These are phyloP conservation scores for Dissophora ornata DNA, from an alignment of 192 early-diverging fungal species.

Conservation along the genomic window DNA sequence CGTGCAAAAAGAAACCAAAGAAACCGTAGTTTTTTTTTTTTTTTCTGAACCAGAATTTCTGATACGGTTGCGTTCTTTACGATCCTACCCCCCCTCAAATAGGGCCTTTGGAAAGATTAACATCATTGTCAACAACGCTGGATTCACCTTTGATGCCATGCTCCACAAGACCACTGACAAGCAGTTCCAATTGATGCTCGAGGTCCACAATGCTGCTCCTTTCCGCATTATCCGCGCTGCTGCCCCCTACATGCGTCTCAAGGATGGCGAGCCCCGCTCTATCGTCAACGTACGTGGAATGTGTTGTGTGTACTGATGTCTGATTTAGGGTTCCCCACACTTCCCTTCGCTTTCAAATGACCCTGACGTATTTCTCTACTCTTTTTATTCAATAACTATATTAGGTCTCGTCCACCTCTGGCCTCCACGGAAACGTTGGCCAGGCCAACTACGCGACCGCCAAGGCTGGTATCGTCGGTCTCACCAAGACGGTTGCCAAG, in stretches of 20 bases:
- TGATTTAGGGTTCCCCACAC: too few relatives aligned
- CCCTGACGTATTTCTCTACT: too few relatives aligned
- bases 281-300: conserved; percentile 60
- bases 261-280: conserved; percentile 65
- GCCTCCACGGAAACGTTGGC: conserved; percentile 91
- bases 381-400: too few relatives aligned
- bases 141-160: conserved; percentile 95
- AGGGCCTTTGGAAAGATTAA: conserved; percentile 82
- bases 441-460: conserved; percentile 97
- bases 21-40: too few relatives aligned
- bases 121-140: conserved; percentile 96
- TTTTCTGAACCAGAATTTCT: too few relatives aligned
- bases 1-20: too few relatives aligned
- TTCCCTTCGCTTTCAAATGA: conserved; percentile 65
- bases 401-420: conserved; percentile 69
- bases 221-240: conserved; percentile 73
- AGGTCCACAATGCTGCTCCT: conserved; percentile 74
- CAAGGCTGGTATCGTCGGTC: conserved; percentile 92
- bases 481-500: conserved; percentile 92
- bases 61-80: too few relatives aligned
- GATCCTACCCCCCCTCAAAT: too few relatives aligned
- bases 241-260: conserved; percentile 65
- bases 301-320: too few relatives aligned
- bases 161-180: conserved; percentile 89
- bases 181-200: conserved; percentile 94